A percentile compares a stretch with the other conserved stretches of the same genome.
phyloP scores from a whole-genome alignment of 202 grass and related monocot genomes.

The Bolboschoenoplectus hybrid region DNA sequence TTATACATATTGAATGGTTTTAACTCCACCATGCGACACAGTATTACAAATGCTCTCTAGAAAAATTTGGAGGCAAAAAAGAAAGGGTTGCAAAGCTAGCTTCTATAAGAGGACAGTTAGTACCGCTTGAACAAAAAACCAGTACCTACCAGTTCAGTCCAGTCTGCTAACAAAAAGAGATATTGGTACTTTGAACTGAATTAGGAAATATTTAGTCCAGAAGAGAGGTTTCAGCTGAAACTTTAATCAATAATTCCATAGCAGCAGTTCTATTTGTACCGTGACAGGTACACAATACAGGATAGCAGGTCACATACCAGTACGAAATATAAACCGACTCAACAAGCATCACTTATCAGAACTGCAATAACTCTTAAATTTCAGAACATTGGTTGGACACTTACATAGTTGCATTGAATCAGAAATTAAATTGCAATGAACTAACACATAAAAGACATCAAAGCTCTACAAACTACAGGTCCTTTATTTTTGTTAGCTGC shows the following conservation, averaged over 20 bases:
- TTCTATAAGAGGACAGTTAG: not conserved
- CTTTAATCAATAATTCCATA: not conserved
- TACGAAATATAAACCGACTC: not conserved
- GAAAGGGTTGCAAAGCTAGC: not conserved
- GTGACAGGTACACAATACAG: not conserved
- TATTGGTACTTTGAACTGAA: not conserved
- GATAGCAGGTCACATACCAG: not conserved
- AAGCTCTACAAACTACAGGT: not conserved
- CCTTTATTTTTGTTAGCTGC: no score
- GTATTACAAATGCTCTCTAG: not conserved
- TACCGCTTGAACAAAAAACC: not conserved
- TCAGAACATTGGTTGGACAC: not conserved
- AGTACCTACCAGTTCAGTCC: not conserved
- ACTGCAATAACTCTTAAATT: not conserved
- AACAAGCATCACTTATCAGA: not conserved
- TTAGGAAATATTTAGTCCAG: not conserved
- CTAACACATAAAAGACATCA: not conserved
- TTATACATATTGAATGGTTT: not conserved
- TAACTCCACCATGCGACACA: not conserved
- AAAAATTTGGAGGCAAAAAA: not conserved
- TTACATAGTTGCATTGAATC: slow-evolving; percentile 11
- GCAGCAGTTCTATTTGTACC: not conserved
- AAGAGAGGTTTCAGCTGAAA: not conserved
- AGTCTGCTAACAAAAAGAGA: not conserved
- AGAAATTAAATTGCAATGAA: not conserved